Conservation (phyloP, 2,329 filamentous ascomycete species). For the Venturia asperata region DNA sequence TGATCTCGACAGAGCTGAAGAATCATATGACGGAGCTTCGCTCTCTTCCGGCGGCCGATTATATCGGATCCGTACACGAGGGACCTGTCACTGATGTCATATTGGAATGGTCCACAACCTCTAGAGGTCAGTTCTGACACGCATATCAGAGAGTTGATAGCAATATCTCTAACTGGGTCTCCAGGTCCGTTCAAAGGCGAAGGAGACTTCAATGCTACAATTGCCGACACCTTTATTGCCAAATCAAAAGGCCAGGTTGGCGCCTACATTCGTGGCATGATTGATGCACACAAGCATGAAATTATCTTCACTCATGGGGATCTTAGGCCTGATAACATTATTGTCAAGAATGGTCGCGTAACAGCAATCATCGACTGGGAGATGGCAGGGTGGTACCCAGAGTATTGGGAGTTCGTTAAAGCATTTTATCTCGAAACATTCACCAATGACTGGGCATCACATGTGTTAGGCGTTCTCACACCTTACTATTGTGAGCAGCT, state of each 20-base stretch:
- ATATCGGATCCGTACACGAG: conserved; percentile 23
- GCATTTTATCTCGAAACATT: conserved; percentile 25
- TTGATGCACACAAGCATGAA: conserved; percentile 7
- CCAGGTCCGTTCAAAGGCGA: conserved; percentile 23
- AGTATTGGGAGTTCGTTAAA: conserved; percentile 22
- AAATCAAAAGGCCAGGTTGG: conserved; percentile 23
- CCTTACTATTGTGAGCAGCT: conserved; percentile 24
- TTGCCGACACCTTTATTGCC: conserved; percentile 21
- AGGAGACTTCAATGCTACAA: conserved; percentile 23
- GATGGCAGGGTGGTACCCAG: conserved; percentile 19
- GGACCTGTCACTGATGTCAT: conserved; percentile 25
- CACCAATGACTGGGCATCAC: conserved; percentile 21
- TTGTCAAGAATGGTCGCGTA: conserved; percentile 4
- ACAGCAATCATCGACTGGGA: conserved; percentile 16
- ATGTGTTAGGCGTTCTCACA: conserved; percentile 23
- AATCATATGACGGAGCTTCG: conserved; percentile 23
- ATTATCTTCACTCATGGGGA: conserved; percentile 15
- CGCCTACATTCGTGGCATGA: conserved; percentile 22
- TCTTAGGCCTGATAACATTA: conserved; percentile 9
- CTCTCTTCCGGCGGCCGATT: conserved; percentile 21
- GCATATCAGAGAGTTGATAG: background rate
- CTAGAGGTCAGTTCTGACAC: conserved; percentile 21
- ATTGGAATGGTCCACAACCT: conserved; percentile 24
- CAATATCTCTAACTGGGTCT: conserved; percentile 21
- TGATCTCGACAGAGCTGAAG: conserved; percentile 23